Evolutionary conservation across 805 yeast species (phyloP), one percentile per base, ranked within the genome.

Genomic region (Wickerhamomyces canadensis): DNA sequence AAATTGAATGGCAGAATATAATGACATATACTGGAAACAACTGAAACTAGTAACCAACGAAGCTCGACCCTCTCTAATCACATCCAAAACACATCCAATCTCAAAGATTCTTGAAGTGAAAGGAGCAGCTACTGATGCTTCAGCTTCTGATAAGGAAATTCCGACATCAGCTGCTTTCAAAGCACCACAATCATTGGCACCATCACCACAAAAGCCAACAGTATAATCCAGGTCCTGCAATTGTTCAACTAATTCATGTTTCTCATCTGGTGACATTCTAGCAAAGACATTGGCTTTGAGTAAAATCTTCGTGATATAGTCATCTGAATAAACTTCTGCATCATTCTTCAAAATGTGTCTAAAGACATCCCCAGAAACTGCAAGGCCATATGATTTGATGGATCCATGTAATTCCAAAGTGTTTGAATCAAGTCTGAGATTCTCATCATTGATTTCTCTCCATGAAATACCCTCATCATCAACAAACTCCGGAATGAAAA

Each of bases 151-250:
- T 33, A 93, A 64, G 0, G 98, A 91, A 15, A 93, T 78, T 14
- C 99, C 99, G 35, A 94, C 95, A 62, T 93, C 96, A 0, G 98
- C 98, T 12, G 96, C 96, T 54, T 91, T 93, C 40, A 93, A 67
- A 0, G 99, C 99, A 48, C 98, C 98, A 62, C 98, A 93, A 57
- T 93, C 99, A 61, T 93, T 93, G 6, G 99, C 99, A 47, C 99
- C 99, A 64, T 93, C 99, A 26, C 99, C 99, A 63, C 98, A 93
- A 60, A 93, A 93, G 3, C 97, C 96, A 33, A 87, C 95, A 0
- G 95, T 86, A 56, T 91, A 91, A 52, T 89, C 96, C 16, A 93
- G 55, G 17, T 68, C 71, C 58, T 88, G 96, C 12, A 93, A 64
- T 55, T 83, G 86, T 51, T 84, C 89, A 25, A 93, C 96, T 33